Percentiles rank a stretch among this genome's conserved stretches.
Conservation (phyloP, 1,284 basidiomycete species). For the Cryptococcus depauperatus region DNA sequence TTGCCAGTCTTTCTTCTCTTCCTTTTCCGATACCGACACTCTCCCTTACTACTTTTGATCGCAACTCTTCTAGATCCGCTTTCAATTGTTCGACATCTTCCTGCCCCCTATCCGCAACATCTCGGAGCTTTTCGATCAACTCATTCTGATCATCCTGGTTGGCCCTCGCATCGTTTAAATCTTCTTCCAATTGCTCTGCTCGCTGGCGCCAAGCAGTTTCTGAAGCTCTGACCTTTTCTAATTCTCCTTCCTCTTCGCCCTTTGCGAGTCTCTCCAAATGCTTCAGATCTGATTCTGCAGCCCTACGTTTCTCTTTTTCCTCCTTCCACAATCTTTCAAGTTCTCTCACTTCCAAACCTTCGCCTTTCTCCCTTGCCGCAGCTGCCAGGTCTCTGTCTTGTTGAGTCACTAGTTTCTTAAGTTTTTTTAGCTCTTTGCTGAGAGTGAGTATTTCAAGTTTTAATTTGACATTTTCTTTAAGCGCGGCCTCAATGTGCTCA, state of each 20-base stretch:
- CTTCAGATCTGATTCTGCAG: constrained; percentile 23
- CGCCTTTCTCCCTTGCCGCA: constrained; percentile 38
- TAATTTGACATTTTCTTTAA: constrained; percentile 88
- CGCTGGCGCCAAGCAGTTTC: constrained; percentile 64
- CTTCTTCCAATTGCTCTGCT: constrained; percentile 57
- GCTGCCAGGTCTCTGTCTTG: constrained; percentile 54
- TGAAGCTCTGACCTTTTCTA: constrained; percentile 51
- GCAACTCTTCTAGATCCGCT: constrained; percentile 48
- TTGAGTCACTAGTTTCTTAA: constrained; percentile 78
- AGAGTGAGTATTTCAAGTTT: constrained; percentile 87
- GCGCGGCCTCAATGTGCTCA: constrained; percentile 79
- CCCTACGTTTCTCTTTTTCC: constrained; percentile 32
- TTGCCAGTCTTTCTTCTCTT: constrained; percentile 57
- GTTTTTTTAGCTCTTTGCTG: constrained; percentile 84
- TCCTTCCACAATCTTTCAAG: constrained; percentile 34
- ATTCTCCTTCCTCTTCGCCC: constrained; percentile 52
- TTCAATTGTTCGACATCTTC: constrained; percentile 58
- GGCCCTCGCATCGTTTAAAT: constrained; percentile 55
- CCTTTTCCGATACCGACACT: constrained; percentile 47
- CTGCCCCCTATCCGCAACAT: constrained; percentile 50
- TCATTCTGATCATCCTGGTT: constrained; percentile 50
- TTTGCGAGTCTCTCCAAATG: constrained; percentile 51
- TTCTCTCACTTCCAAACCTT: constrained; percentile 19
- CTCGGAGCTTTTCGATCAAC: constrained; percentile 46
- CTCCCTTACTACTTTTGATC: constrained; percentile 32